Percentiles rank a stretch among this genome's conserved stretches.
These are phyloP conservation scores for Globisporangium rhizosaccharum DNA, from an alignment of 352 stramenopile species.

Conservation along the genomic window DNA sequence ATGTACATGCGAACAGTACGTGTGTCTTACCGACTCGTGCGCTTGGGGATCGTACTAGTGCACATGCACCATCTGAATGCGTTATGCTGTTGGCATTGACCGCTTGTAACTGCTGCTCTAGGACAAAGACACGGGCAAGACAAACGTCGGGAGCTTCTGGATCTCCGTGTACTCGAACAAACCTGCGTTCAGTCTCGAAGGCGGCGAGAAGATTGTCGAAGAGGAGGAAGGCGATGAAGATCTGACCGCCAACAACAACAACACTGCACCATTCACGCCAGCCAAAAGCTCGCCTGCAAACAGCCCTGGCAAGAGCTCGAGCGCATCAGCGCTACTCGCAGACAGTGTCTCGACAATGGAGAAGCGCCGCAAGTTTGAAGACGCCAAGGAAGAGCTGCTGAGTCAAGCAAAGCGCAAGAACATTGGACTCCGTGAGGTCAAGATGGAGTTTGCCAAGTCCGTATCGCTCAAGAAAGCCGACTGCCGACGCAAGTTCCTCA, in stretches of 20 bases:
- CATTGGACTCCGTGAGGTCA: constrained; percentile 61
- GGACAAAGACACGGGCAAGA: constrained; percentile 75
- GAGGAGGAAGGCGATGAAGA: constrained; percentile 71
- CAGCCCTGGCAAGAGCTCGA: constrained; percentile 28
- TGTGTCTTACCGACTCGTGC: background rate
- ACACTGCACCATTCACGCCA: background rate
- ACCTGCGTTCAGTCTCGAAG: constrained; percentile 59
- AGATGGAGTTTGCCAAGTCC: constrained; percentile 59
- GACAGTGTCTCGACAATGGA: constrained; percentile 33
- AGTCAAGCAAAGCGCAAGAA: constrained; percentile 53
- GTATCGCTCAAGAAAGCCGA: constrained; percentile 44
- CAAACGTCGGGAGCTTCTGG: constrained; percentile 78
- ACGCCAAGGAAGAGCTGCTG: constrained; percentile 68
- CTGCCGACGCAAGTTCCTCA: constrained; percentile 52
- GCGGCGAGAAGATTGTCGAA: constrained; percentile 69
- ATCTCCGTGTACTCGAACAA: constrained; percentile 76
- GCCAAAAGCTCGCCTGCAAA: constrained; percentile 11
- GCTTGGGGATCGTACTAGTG: background rate
- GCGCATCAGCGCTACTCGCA: constrained; percentile 18
- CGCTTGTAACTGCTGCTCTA: constrained; percentile 10
- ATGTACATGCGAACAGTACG: constrained; percentile 85
- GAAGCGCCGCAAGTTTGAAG: constrained; percentile 55
- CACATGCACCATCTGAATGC: too few relatives aligned
- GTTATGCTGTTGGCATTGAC: background rate
- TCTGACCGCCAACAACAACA: constrained; percentile 2